Base-by-base conservation (phyloP, 306 rosid species). In the Sesbania bispinosa region DNA sequence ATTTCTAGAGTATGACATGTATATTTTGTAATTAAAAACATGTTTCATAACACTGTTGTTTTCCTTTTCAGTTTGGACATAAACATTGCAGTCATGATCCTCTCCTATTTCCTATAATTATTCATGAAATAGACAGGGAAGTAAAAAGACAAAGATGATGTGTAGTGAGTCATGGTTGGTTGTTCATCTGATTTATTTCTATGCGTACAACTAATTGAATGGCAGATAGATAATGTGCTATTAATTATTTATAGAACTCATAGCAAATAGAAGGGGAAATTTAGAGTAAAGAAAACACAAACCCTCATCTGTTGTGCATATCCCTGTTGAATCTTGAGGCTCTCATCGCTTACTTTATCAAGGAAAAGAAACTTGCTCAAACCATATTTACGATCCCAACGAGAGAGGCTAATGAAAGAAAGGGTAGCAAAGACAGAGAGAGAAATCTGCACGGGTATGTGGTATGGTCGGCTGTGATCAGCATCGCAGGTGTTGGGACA, bases 401-500 rank as follows among this genome's bases (percentile, higher is more conserved):
- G 15, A 18, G 88, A 83, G 68, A 94, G 88, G 59, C 69, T 76
- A 8, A 83, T 0, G 80, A 90, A 94, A 0, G 99, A 89, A 13
- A 89, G 61, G 1, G 77, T 50, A 0, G 96, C 88, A 6, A 81
- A 82, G 0, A 81, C 38, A 9, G 99, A 74, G 1, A 94, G 86
- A 16, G 92, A 87, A 3, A 80, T 41, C 78, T 94, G 96, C 0
- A 86, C 97, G 0, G 85, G 89, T 0, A 82, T 20, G 53, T 88
- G 95, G 41, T 89, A 94, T 10, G 99, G 99, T 20, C 97, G 78
- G 46, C 62, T 57, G 8, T 90, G 93, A 73, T 91, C 82, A 8
- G 53, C 81, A 3, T 94, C 96, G 59, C 99, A 94, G 75, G 57
- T 71, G 76, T 36, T 53, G 0, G 87, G 30, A 73, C 99, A 94